Percentiles rank a stretch among this genome's conserved stretches.
phyloP scores from a whole-genome alignment of 768 basidiomycete genomes.

The Pleurotus platypus region DNA sequence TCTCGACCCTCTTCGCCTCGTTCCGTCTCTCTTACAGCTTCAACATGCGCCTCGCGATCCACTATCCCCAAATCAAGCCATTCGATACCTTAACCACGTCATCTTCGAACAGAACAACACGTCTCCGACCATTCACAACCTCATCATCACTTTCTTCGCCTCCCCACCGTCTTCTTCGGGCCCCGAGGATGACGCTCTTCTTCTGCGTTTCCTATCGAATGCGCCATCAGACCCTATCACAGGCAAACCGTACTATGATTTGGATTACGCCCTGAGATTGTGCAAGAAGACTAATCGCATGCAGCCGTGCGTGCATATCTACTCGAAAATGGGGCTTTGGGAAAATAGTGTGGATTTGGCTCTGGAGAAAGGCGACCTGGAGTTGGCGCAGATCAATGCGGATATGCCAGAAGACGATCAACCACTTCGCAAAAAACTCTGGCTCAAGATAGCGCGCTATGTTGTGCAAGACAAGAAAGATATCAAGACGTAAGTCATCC shows the following conservation, averaged over 20 bases:
- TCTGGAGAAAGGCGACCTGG: conserved; percentile 89
- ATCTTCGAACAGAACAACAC: conserved; percentile 79
- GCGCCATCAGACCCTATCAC: conserved; percentile 83
- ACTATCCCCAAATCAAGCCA: conserved; percentile 76
- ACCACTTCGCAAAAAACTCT: conserved; percentile 84
- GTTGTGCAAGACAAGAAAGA: conserved; percentile 98
- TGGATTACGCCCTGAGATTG: conserved; percentile 92
- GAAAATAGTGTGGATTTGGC: conserved; percentile 97
- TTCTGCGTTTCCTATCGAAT: conserved; percentile 78
- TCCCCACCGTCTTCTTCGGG: conserved; percentile 42
- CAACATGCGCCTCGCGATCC: conserved; percentile 74
- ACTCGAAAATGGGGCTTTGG: conserved; percentile 95
- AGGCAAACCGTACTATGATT: conserved; percentile 88
- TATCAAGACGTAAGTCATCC: conserved; percentile 82
- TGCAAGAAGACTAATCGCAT: conserved; percentile 81
- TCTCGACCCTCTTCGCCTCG: conserved; percentile 78
- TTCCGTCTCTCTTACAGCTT: conserved; percentile 83
- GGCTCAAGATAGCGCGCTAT: conserved; percentile 98
- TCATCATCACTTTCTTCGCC: conserved; percentile 84
- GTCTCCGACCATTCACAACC: conserved; percentile 88
- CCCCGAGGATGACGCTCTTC: conserved; percentile 65
- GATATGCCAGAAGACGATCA: conserved; percentile 93
- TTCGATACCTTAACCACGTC: conserved; percentile 83
- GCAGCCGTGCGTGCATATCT: conserved; percentile 93
- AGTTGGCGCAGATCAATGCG: conserved; percentile 92